Conservation (phyloP, 495 filamentous ascomycete species). For the Cercophora samala region DNA sequence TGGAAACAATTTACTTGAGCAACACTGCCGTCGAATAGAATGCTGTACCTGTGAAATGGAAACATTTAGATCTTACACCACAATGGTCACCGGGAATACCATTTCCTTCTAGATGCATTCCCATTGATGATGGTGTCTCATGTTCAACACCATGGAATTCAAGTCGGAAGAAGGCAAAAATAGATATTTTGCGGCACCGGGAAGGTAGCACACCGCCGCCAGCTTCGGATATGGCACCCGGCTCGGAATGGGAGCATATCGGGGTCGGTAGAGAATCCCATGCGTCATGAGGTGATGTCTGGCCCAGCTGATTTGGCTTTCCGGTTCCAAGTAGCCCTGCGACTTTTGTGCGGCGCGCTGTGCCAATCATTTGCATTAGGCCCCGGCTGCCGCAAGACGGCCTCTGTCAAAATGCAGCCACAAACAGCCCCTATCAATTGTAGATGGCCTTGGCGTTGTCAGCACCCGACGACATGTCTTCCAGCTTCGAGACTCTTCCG, state of each 20-base stretch:
- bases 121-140: background rate
- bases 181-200: background rate
- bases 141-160: background rate
- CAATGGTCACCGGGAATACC: background rate
- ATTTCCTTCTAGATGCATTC: background rate
- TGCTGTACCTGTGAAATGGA: background rate
- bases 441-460: constrained; percentile 1
- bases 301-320: background rate
- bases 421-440: background rate
- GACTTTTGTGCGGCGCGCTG: constrained; percentile 17
- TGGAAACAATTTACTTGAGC: background rate
- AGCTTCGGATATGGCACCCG: background rate
- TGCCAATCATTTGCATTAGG: background rate
- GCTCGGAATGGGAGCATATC: background rate
- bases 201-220: background rate
- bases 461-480: constrained; percentile 9
- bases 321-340: constrained; percentile 7
- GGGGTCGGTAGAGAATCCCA: background rate
- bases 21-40: background rate
- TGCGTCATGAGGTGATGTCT: too few relatives aligned
- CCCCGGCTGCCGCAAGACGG: background rate
- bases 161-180: background rate
- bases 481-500: constrained; percentile 1
- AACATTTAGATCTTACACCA: background rate
- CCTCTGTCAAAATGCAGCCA: constrained; percentile 7